These are phyloP conservation scores for Diplogelasinospora grovesii DNA, from an alignment of 495 filamentous ascomycete species.

Conservation along the genomic window DNA sequence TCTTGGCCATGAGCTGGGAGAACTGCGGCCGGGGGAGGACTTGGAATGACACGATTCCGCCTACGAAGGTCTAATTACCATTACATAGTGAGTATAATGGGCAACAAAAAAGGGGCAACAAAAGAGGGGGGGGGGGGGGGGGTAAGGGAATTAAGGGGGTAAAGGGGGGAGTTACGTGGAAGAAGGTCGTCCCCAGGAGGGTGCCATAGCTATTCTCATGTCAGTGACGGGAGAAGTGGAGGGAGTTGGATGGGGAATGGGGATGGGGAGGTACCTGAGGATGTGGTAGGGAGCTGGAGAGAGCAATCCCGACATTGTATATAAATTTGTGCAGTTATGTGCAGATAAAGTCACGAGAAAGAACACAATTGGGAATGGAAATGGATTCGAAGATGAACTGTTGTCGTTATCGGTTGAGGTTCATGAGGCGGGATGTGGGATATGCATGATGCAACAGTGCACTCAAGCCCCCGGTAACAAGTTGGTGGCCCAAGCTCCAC, in stretches of 20 bases:
- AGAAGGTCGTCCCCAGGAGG: constrained; percentile 70
- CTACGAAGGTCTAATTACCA: constrained; percentile 73
- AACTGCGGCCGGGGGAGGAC: constrained; percentile 76
- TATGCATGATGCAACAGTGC: no score
- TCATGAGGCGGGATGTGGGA: no score
- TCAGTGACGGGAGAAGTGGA: no score
- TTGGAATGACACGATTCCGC: constrained; percentile 65
- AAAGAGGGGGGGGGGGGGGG: background rate
- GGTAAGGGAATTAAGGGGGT: background rate
- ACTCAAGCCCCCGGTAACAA: no score
- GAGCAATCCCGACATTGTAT: constrained; percentile 28
- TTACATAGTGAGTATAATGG: no score
- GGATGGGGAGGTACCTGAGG: constrained; percentile 57
- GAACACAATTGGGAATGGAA: no score
- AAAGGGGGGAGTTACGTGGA: constrained; percentile 49
- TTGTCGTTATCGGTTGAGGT: no score
- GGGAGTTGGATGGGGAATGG: no score
- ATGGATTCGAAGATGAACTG: no score
- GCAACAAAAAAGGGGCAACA: no score
- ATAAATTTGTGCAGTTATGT: background rate
- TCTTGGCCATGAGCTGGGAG: constrained; percentile 63
- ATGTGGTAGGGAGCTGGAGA: constrained; percentile 71
- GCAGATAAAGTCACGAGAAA: background rate
- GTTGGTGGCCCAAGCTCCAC: no score
- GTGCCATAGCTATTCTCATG: constrained; percentile 73